Evolutionary conservation across 2,329 filamentous ascomycete species (phyloP).

Genomic region (Leptographium lundbergii): DNA sequence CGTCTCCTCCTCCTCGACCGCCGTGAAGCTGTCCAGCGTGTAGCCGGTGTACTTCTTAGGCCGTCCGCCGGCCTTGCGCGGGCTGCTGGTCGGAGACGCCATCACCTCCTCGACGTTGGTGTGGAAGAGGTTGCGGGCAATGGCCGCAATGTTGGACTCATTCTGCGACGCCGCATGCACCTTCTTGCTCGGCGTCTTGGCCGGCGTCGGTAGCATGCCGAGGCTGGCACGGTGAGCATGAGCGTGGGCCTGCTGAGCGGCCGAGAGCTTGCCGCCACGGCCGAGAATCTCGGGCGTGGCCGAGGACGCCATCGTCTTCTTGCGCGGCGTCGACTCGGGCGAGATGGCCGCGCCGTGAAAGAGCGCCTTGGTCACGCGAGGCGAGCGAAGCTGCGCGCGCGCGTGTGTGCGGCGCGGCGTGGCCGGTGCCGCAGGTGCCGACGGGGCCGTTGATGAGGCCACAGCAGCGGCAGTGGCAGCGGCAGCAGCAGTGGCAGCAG

Average conservation of each 20-base stretch:
- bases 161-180: constrained; percentile 34
- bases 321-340: constrained; percentile 34
- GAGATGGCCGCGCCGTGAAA: constrained; percentile 16
- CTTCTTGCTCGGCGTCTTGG: constrained; percentile 61
- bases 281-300: constrained; percentile 19
- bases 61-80: constrained; percentile 2
- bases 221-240: constrained; percentile 10
- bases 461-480: neutral
- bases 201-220: constrained; percentile 62
- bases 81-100: constrained; percentile 34
- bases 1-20: constrained; percentile 40
- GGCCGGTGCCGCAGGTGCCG: constrained; percentile 37
- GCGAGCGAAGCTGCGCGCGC: constrained; percentile 15
- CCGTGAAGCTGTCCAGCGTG: constrained; percentile 44
- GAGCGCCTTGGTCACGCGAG: constrained; percentile 13
- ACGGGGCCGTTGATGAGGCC: constrained; percentile 2
- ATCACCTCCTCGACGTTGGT: constrained; percentile 37
- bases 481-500: constrained; percentile 32
- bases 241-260: constrained; percentile 21
- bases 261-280: constrained; percentile 15
- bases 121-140: constrained; percentile 52
- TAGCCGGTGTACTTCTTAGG: constrained; percentile 43
- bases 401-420: constrained; percentile 13
- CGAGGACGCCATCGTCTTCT: constrained; percentile 34
- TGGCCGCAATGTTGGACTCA: constrained; percentile 35